Evolutionary conservation across 768 basidiomycete species (phyloP).

Genomic region (Phylloporus scabripes): DNA sequence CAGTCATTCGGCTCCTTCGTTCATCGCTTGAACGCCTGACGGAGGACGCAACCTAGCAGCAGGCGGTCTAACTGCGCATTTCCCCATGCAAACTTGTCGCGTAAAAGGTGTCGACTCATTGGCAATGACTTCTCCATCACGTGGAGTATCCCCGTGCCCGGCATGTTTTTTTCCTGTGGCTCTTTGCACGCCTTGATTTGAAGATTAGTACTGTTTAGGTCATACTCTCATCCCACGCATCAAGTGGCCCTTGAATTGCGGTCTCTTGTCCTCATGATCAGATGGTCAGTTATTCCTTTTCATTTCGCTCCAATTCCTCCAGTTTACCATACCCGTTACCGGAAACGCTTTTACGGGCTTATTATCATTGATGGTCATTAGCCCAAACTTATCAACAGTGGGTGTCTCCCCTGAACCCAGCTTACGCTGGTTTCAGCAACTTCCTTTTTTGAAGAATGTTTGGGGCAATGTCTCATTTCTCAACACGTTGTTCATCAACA

Average conservation of each 20-base stretch:
- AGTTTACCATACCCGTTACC: not conserved
- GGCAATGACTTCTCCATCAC: not conserved
- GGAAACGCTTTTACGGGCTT: not conserved
- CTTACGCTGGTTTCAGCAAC: not conserved
- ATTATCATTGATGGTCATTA: not conserved
- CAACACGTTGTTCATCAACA: constrained; percentile 38
- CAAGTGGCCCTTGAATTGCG: not conserved
- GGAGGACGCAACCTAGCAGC: not conserved
- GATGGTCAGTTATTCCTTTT: not conserved
- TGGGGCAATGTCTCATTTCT: constrained; percentile 27
- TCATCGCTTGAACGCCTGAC: not conserved
- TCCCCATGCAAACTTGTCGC: not conserved
- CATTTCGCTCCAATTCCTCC: not conserved
- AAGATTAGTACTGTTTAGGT: not conserved
- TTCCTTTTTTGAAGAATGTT: not conserved
- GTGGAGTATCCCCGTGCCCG: not conserved
- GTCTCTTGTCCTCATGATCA: not conserved
- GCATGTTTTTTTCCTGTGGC: no score
- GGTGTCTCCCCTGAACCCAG: not conserved
- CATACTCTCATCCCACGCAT: not conserved
- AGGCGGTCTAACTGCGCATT: not conserved
- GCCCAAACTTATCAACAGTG: not conserved
- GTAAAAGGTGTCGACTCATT: not conserved
- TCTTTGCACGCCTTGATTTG: not conserved
- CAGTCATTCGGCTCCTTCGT: not conserved